Conservation (phyloP, 1,284 basidiomycete species). For the Chondrostereum purpureum region DNA sequence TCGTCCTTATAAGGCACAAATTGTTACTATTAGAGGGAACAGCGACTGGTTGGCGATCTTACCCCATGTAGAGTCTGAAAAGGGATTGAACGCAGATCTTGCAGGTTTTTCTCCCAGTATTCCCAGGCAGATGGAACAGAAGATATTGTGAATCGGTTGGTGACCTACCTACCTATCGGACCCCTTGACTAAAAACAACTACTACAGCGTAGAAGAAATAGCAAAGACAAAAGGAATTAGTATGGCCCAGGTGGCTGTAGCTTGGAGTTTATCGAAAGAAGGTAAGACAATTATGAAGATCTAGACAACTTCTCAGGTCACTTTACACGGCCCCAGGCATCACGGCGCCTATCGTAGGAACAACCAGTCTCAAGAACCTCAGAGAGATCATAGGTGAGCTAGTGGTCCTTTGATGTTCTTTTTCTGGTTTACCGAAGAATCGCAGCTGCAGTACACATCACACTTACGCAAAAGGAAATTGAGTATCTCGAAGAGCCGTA, state of each 20-base stretch:
- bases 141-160: constrained; percentile 1
- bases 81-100: background rate
- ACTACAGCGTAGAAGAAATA: constrained; percentile 4
- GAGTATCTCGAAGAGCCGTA: constrained; percentile 36
- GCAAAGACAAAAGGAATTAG: constrained; percentile 4
- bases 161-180: background rate
- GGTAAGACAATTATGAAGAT: background rate
- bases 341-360: constrained; percentile 48
- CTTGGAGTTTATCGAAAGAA: background rate
- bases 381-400: constrained; percentile 38
- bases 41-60: background rate
- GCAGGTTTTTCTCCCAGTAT: background rate
- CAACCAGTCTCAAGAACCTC: constrained; percentile 43
- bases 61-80: background rate
- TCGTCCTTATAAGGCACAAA: background rate
- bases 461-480: constrained; percentile 38
- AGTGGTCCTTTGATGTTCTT: background rate
- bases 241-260: constrained; percentile 6
- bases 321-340: constrained; percentile 29
- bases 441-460: constrained; percentile 25
- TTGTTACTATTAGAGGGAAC: background rate
- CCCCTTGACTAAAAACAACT: background rate
- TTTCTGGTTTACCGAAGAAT: background rate
- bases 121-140: background rate
- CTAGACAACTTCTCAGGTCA: background rate